A percentile compares a stretch with the other conserved stretches of the same genome.
Evolutionary conservation across 2,329 filamentous ascomycete genomes (phyloP).

Genomic region (Sclerotinia subarctica): DNA sequence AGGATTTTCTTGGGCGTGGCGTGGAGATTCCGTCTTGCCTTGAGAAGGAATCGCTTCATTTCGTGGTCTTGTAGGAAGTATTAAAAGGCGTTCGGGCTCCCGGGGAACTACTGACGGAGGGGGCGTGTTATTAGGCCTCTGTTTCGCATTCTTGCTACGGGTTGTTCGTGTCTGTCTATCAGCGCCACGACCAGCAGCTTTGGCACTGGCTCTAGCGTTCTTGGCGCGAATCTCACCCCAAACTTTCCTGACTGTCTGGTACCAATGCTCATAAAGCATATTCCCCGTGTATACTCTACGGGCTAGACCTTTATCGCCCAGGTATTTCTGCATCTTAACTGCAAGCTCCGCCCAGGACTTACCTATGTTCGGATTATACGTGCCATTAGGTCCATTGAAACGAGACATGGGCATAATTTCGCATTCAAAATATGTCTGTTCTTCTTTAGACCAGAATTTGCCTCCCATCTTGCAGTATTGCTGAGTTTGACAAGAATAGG

Average conservation of each 20-base stretch:
- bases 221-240: neutral
- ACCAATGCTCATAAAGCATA: conserved; percentile 24
- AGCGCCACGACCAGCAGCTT: neutral
- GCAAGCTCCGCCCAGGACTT: conserved; percentile 15
- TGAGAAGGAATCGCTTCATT: neutral
- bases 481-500: neutral
- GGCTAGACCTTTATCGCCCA: neutral
- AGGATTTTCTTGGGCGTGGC: neutral
- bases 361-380: neutral
- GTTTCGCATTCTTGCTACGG: neutral
- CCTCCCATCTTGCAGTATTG: conserved; percentile 18
- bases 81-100: neutral
- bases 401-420: conserved; percentile 15
- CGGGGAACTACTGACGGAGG: neutral
- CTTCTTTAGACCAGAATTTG: conserved; percentile 14
- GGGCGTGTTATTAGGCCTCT: too few relatives aligned
- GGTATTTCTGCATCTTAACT: conserved; percentile 19
- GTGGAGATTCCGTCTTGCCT: neutral
- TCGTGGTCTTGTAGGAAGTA: neutral
- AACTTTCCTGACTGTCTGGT: conserved; percentile 20
- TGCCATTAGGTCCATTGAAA: conserved; percentile 10
- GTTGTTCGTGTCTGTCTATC: neutral
- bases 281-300: conserved; percentile 15
- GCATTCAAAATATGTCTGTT: conserved; percentile 20
- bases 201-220: neutral